Percentiles rank a stretch among this genome's conserved stretches.
phyloP scores from a whole-genome alignment of 495 filamentous ascomycete species.

The Hypoxylon subgilvum region DNA sequence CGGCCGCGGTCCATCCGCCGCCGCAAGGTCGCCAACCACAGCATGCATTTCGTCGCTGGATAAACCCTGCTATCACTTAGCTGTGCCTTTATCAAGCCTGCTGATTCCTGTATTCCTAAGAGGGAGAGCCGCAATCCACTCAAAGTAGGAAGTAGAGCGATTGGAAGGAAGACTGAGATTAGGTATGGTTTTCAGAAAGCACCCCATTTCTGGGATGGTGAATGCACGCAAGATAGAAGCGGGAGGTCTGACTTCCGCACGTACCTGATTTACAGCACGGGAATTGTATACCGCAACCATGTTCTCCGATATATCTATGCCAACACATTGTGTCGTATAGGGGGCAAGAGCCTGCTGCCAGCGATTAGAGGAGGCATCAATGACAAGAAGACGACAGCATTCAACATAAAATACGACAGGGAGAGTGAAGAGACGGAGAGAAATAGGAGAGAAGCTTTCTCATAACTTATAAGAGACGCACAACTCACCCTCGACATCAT shows the following conservation, averaged over 20 bases:
- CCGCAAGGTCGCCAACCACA: slow-evolving; percentile 64
- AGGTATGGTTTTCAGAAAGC: neutral
- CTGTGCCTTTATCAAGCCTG: neutral
- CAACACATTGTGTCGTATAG: slow-evolving; percentile 64
- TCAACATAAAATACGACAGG: neutral
- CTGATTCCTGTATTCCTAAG: no score
- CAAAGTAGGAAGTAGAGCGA: neutral
- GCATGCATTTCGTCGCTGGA: slow-evolving; percentile 58
- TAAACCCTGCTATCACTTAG: slow-evolving; percentile 49
- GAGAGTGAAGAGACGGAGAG: neutral
- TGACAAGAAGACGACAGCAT: neutral
- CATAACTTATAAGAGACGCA: neutral
- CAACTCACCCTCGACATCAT: slow-evolving; percentile 60
- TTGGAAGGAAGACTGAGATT: neutral
- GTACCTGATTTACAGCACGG: slow-evolving; percentile 52
- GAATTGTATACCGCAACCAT: slow-evolving; percentile 68
- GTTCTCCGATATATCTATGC: slow-evolving; percentile 70
- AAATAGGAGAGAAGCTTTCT: neutral
- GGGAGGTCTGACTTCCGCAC: neutral
- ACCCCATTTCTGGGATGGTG: no score
- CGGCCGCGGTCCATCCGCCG: slow-evolving; percentile 44
- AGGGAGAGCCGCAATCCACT: no score
- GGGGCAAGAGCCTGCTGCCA: slow-evolving; percentile 60
- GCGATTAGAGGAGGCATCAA: slow-evolving; percentile 1
- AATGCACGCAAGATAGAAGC: neutral